Evolutionary conservation across 106 monocot genomes (phyloP).

Genomic region (Allium sativum): DNA sequence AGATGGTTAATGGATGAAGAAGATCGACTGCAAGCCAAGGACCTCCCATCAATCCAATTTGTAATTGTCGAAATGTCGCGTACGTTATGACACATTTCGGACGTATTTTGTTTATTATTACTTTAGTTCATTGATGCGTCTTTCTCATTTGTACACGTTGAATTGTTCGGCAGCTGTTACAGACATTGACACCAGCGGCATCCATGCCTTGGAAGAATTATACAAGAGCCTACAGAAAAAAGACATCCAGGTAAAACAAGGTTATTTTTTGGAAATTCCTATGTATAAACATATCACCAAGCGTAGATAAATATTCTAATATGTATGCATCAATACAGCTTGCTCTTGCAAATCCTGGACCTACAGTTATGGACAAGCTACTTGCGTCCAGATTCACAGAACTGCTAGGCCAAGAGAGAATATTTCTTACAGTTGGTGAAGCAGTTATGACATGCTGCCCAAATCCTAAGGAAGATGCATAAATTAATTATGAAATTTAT

Average conservation of each 20-base stretch:
- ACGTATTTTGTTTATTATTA: neutral
- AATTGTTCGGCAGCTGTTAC: conserved; percentile 29
- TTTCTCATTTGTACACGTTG: neutral
- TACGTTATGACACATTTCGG: conserved; percentile 10
- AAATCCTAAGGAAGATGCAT: conserved; percentile 11
- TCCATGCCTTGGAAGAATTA: conserved; percentile 40
- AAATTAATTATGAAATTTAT: neutral
- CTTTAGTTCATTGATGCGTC: neutral
- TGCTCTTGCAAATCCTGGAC: conserved; percentile 43
- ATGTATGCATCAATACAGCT: conserved; percentile 19
- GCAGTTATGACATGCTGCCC: conserved; percentile 32
- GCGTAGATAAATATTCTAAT: too few relatives aligned
- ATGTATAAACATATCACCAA: too few relatives aligned
- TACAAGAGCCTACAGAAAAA: conserved; percentile 4
- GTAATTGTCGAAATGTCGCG: conserved; percentile 60
- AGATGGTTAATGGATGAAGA: conserved; percentile 60
- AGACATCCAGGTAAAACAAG: too few relatives aligned
- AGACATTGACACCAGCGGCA: conserved; percentile 48
- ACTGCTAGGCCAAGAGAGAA: conserved; percentile 46
- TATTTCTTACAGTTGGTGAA: conserved; percentile 46
- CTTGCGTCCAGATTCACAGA: conserved; percentile 25
- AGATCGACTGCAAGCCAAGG: conserved; percentile 16
- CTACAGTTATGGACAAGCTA: conserved; percentile 47
- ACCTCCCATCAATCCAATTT: conserved; percentile 27
- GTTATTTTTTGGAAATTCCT: too few relatives aligned